These are phyloP conservation scores for Avena sativa DNA, from an alignment of 176 grass and related monocot genomes.

Conservation along the genomic window DNA sequence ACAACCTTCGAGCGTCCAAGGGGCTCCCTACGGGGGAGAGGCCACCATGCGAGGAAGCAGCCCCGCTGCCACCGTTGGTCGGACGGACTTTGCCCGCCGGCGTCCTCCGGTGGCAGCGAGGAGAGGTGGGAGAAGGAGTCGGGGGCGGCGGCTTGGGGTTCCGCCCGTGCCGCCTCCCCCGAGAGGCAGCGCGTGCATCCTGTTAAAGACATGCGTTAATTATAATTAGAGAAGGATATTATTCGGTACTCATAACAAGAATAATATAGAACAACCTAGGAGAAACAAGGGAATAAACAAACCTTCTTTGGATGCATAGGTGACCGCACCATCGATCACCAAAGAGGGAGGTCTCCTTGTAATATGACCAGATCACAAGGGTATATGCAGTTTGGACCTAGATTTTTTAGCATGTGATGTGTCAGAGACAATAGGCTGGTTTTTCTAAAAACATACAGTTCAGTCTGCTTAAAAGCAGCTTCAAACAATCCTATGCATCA, in stretches of 20 bases:
- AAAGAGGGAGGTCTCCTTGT: constrained; percentile 63
- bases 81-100: no score
- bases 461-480: neutral
- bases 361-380: constrained; percentile 62
- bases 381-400: constrained; percentile 61
- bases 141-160: no score
- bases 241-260: neutral
- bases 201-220: no score
- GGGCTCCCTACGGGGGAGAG: no score
- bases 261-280: neutral
- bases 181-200: no score
- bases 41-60: no score
- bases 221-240: neutral
- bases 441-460: neutral
- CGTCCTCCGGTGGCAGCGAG: no score
- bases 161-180: no score
- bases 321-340: constrained; percentile 53
- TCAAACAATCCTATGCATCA: neutral
- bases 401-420: constrained; percentile 1
- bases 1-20: no score
- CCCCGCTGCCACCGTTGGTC: no score
- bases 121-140: no score
- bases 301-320: constrained; percentile 65
- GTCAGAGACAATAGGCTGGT: neutral
- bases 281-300: constrained; percentile 48